phyloP scores from a whole-genome alignment of 345 rosid genomes.

The Mallotus nudiflorus region DNA sequence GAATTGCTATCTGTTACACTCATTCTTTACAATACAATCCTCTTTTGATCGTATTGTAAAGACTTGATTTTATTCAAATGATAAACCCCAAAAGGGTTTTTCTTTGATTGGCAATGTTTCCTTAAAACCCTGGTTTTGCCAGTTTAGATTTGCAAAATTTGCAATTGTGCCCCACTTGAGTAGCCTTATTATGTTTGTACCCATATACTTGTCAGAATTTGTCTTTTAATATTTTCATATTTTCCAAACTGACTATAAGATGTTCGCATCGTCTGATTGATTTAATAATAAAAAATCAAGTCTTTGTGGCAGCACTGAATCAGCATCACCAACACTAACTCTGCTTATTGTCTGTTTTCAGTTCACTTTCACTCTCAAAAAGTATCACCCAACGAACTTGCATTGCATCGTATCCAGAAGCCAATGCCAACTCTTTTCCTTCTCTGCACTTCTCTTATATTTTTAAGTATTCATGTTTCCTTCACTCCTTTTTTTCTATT shows the following conservation, averaged over 20 bases:
- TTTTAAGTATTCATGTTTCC: background rate
- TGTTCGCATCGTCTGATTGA: no score
- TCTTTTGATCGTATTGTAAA: no score
- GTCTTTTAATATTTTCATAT: no score
- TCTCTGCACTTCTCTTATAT: background rate
- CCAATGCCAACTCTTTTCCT: background rate
- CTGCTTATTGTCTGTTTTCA: background rate
- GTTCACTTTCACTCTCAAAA: no score
- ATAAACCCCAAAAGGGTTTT: conserved; percentile 19
- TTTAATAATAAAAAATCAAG: no score
- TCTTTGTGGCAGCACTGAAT: no score
- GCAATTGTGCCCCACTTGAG: background rate
- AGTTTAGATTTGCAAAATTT: background rate
- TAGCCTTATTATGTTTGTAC: background rate
- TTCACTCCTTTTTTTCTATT: background rate
- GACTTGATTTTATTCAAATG: background rate
- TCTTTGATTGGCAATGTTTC: background rate
- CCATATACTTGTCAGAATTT: background rate
- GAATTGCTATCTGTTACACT: conserved; percentile 17
- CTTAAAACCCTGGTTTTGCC: conserved; percentile 18
- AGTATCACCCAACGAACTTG: no score
- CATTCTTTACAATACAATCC: conserved; percentile 12
- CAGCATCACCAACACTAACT: background rate
- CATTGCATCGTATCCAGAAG: background rate
- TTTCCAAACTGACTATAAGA: no score